Evolutionary conservation across 2,329 filamentous ascomycete species (phyloP), one percentile per base, ranked within the genome.

Genomic region (Pestalotiopsis sp.): DNA sequence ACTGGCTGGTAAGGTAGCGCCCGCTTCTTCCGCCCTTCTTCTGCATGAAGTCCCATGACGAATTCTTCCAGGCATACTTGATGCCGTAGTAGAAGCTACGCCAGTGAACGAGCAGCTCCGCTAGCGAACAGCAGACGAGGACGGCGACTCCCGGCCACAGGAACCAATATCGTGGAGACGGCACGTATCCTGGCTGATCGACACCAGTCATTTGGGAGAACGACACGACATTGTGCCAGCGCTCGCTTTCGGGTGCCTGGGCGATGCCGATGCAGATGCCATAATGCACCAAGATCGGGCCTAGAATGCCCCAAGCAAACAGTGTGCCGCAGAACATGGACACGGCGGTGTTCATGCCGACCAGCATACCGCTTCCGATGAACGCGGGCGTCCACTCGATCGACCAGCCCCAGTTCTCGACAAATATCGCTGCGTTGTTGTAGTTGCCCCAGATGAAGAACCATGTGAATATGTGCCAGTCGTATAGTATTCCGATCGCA

Each of bases 391-490:
- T 89, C 80, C 81, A 87, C 73, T 89, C 86, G 66, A 88, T 80
- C 72, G 82, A 80, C 87, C 87, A 89, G 63, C 85, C 85, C 87
- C 86, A 90, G 70, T 83, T 87, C 78, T 89, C 87, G 14, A 86
- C 82, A 66, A 82, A 80, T 69, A 89, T 78, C 4, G 86, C 86
- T 59, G 78, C 78, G 72, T 82, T 84, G 57, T 81, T 83, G 76
- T 86, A 84, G 69, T 82, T 77, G 68, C 83, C 81, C 86, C 86
- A 89, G 74, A 87, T 86, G 74, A 83, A 87, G 73, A 89, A 83
- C 81, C 82, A 84, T 57, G 83, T 84, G 75, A 85, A 85, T 67
- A 84, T 74, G 70, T 86, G 85, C 85, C 85, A 87, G 73, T 87
- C 86, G 81, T 87, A 90, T 13, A 90, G 79, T 69, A 90, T 86